Conservation (phyloP, 805 yeast genomes). For the Pichia occidentalis region DNA sequence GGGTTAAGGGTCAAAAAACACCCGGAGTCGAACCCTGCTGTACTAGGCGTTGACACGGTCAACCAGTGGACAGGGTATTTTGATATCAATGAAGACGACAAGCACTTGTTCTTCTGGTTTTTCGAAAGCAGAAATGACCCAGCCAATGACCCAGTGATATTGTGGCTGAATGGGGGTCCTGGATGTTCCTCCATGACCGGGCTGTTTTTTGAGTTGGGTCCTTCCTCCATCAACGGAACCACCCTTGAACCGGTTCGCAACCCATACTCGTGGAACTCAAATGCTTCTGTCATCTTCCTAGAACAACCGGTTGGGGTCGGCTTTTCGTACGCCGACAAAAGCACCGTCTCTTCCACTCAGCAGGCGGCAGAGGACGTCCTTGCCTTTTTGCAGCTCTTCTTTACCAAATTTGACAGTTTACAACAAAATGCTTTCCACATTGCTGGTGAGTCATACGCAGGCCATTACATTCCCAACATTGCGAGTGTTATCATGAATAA, state of each 20-base stretch:
- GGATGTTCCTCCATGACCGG: conserved; percentile 91
- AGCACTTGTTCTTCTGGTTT: conserved; percentile 77
- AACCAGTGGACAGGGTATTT: conserved; percentile 82
- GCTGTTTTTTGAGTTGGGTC: conserved; percentile 80
- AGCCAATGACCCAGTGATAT: conserved; percentile 70
- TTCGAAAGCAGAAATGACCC: conserved; percentile 89
- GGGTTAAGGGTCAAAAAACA: conserved; percentile 20
- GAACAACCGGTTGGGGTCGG: conserved; percentile 91
- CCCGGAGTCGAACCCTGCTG: conserved; percentile 40
- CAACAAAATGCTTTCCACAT: conserved; percentile 61
- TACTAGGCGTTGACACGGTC: conserved; percentile 73
- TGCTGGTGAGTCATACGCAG: conserved; percentile 92
- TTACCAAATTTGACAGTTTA: conserved; percentile 62
- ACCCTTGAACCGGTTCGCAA: conserved; percentile 60
- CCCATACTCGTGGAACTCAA: conserved; percentile 77
- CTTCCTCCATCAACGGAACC: conserved; percentile 53
- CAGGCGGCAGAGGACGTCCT: conserved; percentile 82
- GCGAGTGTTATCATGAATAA: conserved; percentile 74
- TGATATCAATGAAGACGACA: conserved; percentile 57
- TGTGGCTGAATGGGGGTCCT: conserved; percentile 95
- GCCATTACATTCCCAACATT: conserved; percentile 88
- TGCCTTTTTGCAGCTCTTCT: conserved; percentile 73
- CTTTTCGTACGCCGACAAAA: conserved; percentile 43
- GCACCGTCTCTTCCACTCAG: conserved; percentile 60
- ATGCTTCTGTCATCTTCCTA: conserved; percentile 78